Evolutionary conservation across 2,329 filamentous ascomycete species (phyloP).

Genomic region (Zymoseptoria crescenta): DNA sequence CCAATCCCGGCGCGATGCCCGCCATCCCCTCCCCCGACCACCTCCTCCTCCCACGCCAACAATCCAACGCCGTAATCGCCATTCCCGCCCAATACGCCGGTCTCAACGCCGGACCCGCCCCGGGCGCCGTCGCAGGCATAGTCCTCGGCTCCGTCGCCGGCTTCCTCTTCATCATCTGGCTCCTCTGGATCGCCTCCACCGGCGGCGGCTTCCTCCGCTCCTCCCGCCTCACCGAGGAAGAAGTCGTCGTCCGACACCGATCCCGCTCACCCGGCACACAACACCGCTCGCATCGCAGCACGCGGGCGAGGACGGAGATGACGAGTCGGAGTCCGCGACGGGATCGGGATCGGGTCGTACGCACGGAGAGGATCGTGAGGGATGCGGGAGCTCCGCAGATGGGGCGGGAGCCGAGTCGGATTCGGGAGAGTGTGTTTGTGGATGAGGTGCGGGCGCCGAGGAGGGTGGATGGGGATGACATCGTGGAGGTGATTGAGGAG

Average conservation of each 20-base stretch:
- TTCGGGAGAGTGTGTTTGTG: slow-evolving; percentile 34
- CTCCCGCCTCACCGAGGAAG: slow-evolving; percentile 24
- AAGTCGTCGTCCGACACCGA: slow-evolving; percentile 25
- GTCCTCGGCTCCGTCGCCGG: slow-evolving; percentile 48
- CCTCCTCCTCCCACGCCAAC: slow-evolving; percentile 10
- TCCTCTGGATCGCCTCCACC: slow-evolving; percentile 37
- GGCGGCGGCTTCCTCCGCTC: slow-evolving; percentile 25
- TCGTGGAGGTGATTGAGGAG: slow-evolving; percentile 54
- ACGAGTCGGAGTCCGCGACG: slow-evolving; percentile 22
- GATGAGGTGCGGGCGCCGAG: slow-evolving; percentile 33
- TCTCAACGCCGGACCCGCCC: slow-evolving; percentile 44
- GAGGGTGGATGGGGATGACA: slow-evolving; percentile 43
- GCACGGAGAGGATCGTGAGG: slow-evolving; percentile 29
- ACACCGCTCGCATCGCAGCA: slow-evolving; percentile 23
- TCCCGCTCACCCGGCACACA: slow-evolving; percentile 18
- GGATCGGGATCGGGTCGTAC: slow-evolving; percentile 22
- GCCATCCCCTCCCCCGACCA: not conserved
- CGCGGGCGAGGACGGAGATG: slow-evolving; percentile 27
- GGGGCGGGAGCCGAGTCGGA: slow-evolving; percentile 20
- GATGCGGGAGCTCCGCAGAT: slow-evolving; percentile 19
- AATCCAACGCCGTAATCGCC: slow-evolving; percentile 29
- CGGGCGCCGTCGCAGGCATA: slow-evolving; percentile 54
- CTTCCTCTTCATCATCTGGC: slow-evolving; percentile 47
- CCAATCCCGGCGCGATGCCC: not conserved
- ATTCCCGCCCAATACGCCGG: slow-evolving; percentile 56